Percentiles rank a stretch among this genome's conserved stretches.
Evolutionary conservation across 1,284 basidiomycete species (phyloP).

Genomic region (Ustilago tritici): DNA sequence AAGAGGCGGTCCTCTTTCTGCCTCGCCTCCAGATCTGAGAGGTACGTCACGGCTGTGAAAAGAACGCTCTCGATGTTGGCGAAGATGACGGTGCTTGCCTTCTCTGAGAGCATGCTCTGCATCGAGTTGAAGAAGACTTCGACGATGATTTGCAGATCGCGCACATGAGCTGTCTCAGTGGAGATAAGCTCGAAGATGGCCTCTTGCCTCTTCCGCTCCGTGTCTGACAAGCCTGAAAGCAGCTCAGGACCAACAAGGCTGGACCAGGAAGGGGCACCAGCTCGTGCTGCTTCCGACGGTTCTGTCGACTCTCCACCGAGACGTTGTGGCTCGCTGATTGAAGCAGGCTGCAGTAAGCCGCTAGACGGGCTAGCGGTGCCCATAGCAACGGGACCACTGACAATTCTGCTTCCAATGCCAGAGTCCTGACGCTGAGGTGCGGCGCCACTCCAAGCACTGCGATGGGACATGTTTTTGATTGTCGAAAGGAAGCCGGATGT

Average conservation of each 20-base stretch:
- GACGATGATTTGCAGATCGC: slow-evolving; percentile 81
- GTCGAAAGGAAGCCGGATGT: slow-evolving; percentile 62
- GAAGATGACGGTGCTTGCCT: slow-evolving; percentile 85
- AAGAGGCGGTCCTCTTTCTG: slow-evolving; percentile 91
- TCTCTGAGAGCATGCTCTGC: slow-evolving; percentile 78
- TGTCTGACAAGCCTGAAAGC: slow-evolving; percentile 83
- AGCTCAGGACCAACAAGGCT: slow-evolving; percentile 86
- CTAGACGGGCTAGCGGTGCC: slow-evolving; percentile 11
- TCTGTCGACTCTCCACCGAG: slow-evolving; percentile 18
- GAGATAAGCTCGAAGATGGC: slow-evolving; percentile 99
- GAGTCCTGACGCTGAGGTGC: slow-evolving; percentile 15
- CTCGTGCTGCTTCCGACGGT: slow-evolving; percentile 11
- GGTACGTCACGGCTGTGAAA: slow-evolving; percentile 34
- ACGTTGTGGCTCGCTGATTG: slow-evolving; percentile 20
- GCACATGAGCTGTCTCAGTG: slow-evolving; percentile 96
- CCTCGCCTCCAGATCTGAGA: slow-evolving; percentile 82
- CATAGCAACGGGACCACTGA: slow-evolving; percentile 45
- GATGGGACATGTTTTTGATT: slow-evolving; percentile 59
- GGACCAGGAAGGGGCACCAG: slow-evolving; percentile 80
- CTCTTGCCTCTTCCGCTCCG: slow-evolving; percentile 96
- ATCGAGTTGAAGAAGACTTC: slow-evolving; percentile 83
- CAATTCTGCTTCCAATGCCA: slow-evolving; percentile 20
- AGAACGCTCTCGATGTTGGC: slow-evolving; percentile 85
- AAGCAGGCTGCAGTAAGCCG: slow-evolving; percentile 17
- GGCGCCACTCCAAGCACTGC: slow-evolving; percentile 26